Evolutionary conservation across 257 asterid species (phyloP), one percentile per base, ranked within the genome.

Genomic region (Scutellaria barbata): DNA sequence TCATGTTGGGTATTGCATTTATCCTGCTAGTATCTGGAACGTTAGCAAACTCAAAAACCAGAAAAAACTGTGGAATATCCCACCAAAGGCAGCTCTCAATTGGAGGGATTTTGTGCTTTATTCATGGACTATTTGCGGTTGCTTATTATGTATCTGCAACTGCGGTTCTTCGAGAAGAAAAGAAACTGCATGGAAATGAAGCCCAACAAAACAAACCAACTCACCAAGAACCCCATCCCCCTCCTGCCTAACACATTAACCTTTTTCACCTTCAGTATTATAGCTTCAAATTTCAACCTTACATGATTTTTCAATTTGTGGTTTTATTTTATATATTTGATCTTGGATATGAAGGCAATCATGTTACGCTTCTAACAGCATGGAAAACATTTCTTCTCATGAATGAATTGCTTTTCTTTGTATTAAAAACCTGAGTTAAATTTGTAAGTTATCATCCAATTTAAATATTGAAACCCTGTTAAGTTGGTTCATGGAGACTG

Each of bases 101-200:
- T 1, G 96, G 95, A 63, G 95, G 95, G 65, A 70, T 88, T 2
- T 43, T 83, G 75, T 88, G 92, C 63, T 90, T 88, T 10, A 66
- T 88, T 52, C 95, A 90, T 68, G 95, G 86, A 8, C 74, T 88
- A 25, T 90, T 88, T 55, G 81, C 86, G 0, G 89, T 86, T 12
- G 82, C 89, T 12, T 88, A 86, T 67, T 83, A 77, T 43, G 69
- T 88, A 3, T 77, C 89, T 48, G 88, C 87, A 30, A 71, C 85
- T n/a, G 92, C 92, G 1, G 67, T 78, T 0, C n/a, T 62, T 25
- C 77, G 78, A 40, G 95, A 89, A 63, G 90, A 84, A 18, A 73
- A 51, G 66, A 73, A 54, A 40, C 76, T 41, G 54, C 77, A 81
- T 70, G 84, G 60, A 46, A 80, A 46, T 5, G 57, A 54, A 11